These are phyloP conservation scores for Rutstroemia sydowiana DNA, from an alignment of 2,329 filamentous ascomycete genomes.

Conservation along the genomic window DNA sequence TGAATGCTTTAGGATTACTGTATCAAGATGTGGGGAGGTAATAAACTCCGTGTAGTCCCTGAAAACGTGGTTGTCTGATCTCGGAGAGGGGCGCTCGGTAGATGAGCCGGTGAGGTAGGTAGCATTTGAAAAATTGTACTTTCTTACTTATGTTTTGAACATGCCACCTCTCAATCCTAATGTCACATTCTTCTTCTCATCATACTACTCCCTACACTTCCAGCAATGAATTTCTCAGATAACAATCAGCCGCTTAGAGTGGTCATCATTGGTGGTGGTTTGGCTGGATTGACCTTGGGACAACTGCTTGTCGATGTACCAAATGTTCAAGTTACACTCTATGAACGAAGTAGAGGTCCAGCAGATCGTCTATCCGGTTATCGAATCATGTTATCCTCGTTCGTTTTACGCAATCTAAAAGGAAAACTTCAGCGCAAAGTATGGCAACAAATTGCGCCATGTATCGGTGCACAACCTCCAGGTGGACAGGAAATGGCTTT, in stretches of 20 bases:
- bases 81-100: background rate
- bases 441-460: constrained; percentile 16
- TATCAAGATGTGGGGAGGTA: too few species aligned
- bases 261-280: constrained; percentile 23
- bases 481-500: constrained; percentile 22
- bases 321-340: constrained; percentile 20
- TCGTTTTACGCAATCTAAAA: constrained; percentile 21
- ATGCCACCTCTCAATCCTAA: too few species aligned
- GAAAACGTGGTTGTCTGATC: background rate
- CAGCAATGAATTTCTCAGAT: background rate
- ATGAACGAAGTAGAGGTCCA: constrained; percentile 16
- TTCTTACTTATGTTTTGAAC: background rate
- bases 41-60: background rate
- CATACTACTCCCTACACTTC: background rate
- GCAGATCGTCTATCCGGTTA: constrained; percentile 22
- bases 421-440: constrained; percentile 17
- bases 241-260: constrained; percentile 13
- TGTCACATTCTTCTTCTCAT: background rate
- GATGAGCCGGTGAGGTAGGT: background rate
- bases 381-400: constrained; percentile 24
- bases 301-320: constrained; percentile 20
- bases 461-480: constrained; percentile 20
- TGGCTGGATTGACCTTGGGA: constrained; percentile 22
- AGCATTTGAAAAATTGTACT: background rate
- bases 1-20: too few species aligned